These are phyloP conservation scores for Candida parachauliodes DNA, from an alignment of 805 yeast genomes.

Conservation along the genomic window DNA sequence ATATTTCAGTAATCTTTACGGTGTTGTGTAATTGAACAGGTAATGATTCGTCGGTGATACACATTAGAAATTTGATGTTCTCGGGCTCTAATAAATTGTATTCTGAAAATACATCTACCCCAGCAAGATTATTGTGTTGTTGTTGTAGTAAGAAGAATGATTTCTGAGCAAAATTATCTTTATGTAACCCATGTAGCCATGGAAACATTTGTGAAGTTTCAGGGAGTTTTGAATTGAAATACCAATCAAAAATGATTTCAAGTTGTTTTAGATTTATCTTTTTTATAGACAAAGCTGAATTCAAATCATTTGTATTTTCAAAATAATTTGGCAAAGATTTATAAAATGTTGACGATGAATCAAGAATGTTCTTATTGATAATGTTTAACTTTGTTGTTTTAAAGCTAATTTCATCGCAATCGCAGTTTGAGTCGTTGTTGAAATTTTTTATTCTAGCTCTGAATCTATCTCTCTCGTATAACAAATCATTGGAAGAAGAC, in stretches of 20 bases:
- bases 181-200: slow-evolving; percentile 81
- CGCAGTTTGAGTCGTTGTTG: slow-evolving; percentile 23
- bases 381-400: slow-evolving; percentile 38
- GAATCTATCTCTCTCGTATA: slow-evolving; percentile 40
- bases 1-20: slow-evolving; percentile 50
- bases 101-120: slow-evolving; percentile 11
- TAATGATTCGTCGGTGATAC: slow-evolving; percentile 17
- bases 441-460: slow-evolving; percentile 35
- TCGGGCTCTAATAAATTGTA: slow-evolving; percentile 20
- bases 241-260: slow-evolving; percentile 28
- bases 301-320: background rate
- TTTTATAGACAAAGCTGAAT: slow-evolving; percentile 13
- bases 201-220: slow-evolving; percentile 73
- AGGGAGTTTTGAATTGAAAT: slow-evolving; percentile 47
- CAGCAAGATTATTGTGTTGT: slow-evolving; percentile 13
- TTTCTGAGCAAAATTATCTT: slow-evolving; percentile 51
- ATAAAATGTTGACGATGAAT: slow-evolving; percentile 14
- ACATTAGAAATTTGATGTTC: slow-evolving; percentile 38
- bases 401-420: slow-evolving; percentile 32
- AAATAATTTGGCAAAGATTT: slow-evolving; percentile 9
- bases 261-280: slow-evolving; percentile 15
- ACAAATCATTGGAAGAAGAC: slow-evolving; percentile 36
- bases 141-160: slow-evolving; percentile 38
- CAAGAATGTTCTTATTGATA: slow-evolving; percentile 15
- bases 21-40: slow-evolving; percentile 44